Conservation (phyloP, 495 filamentous ascomycete species). For the Oleoguttula mirabilis region DNA sequence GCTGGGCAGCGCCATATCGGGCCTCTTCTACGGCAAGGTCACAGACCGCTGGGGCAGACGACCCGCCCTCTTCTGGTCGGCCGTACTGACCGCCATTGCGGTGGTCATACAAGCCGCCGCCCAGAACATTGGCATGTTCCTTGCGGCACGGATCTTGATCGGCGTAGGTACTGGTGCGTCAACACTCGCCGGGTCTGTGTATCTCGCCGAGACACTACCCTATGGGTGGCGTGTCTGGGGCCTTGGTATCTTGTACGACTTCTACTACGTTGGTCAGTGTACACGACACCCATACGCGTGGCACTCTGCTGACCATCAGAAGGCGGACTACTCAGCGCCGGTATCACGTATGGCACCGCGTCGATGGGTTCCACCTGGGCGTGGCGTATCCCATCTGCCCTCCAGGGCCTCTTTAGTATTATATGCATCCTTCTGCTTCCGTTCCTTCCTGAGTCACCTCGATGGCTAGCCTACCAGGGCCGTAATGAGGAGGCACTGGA, state of each 20-base stretch:
- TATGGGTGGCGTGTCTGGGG: too few species aligned
- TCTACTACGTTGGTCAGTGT: too few species aligned
- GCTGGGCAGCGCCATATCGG: too few species aligned
- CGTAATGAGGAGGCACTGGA: conserved; percentile 22
- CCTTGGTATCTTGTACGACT: too few species aligned
- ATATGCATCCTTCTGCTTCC: conserved; percentile 43
- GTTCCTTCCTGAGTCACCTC: conserved; percentile 20
- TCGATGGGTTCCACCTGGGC: conserved; percentile 46
- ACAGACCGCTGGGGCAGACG: too few species aligned
- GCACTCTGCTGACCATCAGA: too few species aligned
- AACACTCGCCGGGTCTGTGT: too few species aligned
- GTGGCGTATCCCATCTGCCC: conserved; percentile 51
- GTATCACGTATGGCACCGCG: conserved; percentile 46
- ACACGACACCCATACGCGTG: too few species aligned
- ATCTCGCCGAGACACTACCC: too few species aligned
- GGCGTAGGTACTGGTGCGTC: conserved; percentile 48
- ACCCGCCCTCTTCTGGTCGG: too few species aligned
- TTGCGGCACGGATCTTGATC: conserved; percentile 56
- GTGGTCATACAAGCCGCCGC: conserved; percentile 55
- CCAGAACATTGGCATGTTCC: conserved; percentile 32
- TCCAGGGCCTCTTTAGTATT: conserved; percentile 43
- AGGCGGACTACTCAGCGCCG: too few species aligned
- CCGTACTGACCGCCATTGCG: conserved; percentile 67
- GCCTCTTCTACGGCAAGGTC: too few species aligned
- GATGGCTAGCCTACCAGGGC: conserved; percentile 17